Percentiles rank a stretch among this genome's conserved stretches.
These are phyloP conservation scores for Rubus idaeus DNA, from an alignment of 306 rosid species.

Conservation along the genomic window DNA sequence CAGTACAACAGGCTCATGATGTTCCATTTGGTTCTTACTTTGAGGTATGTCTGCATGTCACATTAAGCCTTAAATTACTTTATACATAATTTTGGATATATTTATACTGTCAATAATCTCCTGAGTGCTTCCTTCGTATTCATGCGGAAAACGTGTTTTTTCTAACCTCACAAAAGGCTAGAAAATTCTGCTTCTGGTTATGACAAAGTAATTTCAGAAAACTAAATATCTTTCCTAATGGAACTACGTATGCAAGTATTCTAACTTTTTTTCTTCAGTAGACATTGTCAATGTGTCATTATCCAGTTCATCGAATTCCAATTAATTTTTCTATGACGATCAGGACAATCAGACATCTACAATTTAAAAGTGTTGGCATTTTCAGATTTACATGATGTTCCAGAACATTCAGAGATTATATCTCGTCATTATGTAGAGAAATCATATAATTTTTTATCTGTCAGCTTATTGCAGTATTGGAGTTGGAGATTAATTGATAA, in stretches of 20 bases:
- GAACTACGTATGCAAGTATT: neutral
- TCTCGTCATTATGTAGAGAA: neutral
- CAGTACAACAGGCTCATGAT: slow-evolving; percentile 97
- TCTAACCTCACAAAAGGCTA: neutral
- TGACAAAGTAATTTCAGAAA: neutral
- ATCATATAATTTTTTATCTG: neutral
- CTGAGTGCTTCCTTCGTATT: neutral
- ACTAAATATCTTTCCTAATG: neutral
- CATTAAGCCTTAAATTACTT: neutral
- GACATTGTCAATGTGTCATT: neutral
- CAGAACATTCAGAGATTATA: neutral
- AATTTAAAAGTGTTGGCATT: neutral
- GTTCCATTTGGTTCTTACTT: slow-evolving; percentile 94
- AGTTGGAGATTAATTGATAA: neutral
- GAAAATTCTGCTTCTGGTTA: neutral
- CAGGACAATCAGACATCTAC: neutral
- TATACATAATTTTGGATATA: neutral
- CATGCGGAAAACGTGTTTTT: neutral
- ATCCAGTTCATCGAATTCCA: neutral
- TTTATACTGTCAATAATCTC: neutral
- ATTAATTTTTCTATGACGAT: neutral
- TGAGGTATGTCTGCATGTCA: slow-evolving; percentile 57
- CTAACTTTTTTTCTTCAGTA: neutral
- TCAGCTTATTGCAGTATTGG: neutral
- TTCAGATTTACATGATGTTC: neutral